Base-by-base conservation (phyloP, 495 filamentous ascomycete species). In the Platismatia glauca region DNA sequence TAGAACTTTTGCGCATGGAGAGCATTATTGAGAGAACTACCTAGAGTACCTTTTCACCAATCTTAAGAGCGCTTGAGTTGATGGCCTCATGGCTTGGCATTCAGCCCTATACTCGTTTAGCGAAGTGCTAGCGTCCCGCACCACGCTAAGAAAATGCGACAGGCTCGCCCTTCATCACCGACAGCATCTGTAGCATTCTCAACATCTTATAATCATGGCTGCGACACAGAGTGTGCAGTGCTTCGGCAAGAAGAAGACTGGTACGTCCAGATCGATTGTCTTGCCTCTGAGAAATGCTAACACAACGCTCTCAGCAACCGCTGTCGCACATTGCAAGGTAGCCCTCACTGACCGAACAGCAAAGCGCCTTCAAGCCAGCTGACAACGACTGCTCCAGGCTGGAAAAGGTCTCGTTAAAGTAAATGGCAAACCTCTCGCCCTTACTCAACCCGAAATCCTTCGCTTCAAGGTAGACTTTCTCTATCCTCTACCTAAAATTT, bases 371-470 rank as follows among this genome's bases (percentile, higher is more conserved):
- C 59, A 44, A 31, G 29, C 24, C 50, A 55, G 55, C 55, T 59
- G 22, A 63, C 16, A 64, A 31, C 57, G 18, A 66, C 29, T 33
- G 20, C 29, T 34, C 20, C 43, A 92, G 89, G 79, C 86, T 78
- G 91, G 91, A 73, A 90, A 89, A 76, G 94, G 94, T 77, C 88
- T 98, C 71, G 82, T 98, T 80, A 95, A 92, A 84, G 94, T 97
- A 75, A 98, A 98, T 83, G 94, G 94, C 78, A 88, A 90, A 79
- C 94, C 94, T 68, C 84, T 98, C 73, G 83, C 82, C 70, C 90
- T 97, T 71, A 89, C 95, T 70, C 87, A 96, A 81, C 90, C 94
- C 68, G 90, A 96, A 81, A 87, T 96, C 78, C 89, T 98, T 73
- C 88, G 94, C 75, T 96, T 95, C 84, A 98, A 97, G 85, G 85